Evolutionary conservation across 2,329 filamentous ascomycete genomes (phyloP).

Genomic region (Colletotrichum orbiculare): DNA sequence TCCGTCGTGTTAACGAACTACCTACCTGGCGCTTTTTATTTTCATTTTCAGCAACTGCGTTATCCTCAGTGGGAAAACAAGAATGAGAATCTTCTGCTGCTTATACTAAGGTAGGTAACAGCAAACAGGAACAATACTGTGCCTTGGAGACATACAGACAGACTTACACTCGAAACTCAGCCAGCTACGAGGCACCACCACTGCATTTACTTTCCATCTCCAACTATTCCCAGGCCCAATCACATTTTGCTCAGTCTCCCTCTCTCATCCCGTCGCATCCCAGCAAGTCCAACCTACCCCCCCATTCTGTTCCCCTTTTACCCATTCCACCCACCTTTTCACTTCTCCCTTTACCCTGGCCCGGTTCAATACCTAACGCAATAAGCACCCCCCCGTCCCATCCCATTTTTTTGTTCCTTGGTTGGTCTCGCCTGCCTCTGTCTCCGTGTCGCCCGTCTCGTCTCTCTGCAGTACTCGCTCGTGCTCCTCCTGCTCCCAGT

Average conservation of each 20-base stretch:
- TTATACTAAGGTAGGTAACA: no score
- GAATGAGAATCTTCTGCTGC: no score
- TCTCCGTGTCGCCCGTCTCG: neutral
- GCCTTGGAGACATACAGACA: no score
- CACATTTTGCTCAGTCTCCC: conserved; percentile 17
- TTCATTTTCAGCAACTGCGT: no score
- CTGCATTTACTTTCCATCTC: neutral
- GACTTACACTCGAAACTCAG: neutral
- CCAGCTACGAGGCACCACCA: neutral
- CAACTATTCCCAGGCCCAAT: neutral
- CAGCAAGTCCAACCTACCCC: conserved; percentile 5
- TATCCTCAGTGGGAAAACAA: no score
- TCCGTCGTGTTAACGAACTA: no score
- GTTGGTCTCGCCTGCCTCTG: conserved; percentile 9
- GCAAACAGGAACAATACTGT: no score
- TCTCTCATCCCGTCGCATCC: conserved; percentile 28
- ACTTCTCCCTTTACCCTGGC: neutral
- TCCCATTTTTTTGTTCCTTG: conserved; percentile 20
- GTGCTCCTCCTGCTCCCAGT: no score
- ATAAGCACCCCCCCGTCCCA: conserved; percentile 21
- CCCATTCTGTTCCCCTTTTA: neutral
- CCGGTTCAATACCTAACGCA: neutral
- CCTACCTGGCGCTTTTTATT: no score
- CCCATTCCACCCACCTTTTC: neutral
- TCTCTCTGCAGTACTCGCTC: neutral